These are phyloP conservation scores for Volvariella surrecta DNA, from an alignment of 1,284 basidiomycete species.

Conservation along the genomic window DNA sequence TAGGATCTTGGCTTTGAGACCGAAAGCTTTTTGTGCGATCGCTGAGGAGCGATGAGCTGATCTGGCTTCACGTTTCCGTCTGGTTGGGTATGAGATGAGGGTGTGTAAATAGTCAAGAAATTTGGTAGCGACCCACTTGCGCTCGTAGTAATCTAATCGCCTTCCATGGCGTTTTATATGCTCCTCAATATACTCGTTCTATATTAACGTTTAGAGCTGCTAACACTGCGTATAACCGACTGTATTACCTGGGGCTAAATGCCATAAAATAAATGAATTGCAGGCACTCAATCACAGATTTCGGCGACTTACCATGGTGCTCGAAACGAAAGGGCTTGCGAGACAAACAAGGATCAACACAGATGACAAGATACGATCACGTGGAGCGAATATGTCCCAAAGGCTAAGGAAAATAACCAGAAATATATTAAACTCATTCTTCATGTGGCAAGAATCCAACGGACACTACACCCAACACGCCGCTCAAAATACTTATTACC, in stretches of 20 bases:
- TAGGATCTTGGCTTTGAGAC: constrained; percentile 95
- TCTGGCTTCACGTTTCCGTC: constrained; percentile 92
- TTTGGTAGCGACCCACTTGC: constrained; percentile 46
- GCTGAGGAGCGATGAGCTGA: constrained; percentile 84
- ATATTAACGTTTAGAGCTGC: constrained; percentile 9
- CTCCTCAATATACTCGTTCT: constrained; percentile 92
- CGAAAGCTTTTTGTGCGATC: constrained; percentile 89
- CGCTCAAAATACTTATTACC: constrained; percentile 50
- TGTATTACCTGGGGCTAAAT: constrained; percentile 58
- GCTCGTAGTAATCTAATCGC: constrained; percentile 79
- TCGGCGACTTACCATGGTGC: constrained; percentile 43
- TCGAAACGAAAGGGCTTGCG: constrained; percentile 15
- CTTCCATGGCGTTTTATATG: constrained; percentile 83
- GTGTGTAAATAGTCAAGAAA: constrained; percentile 1
- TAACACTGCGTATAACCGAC: neutral
- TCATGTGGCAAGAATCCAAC: constrained; percentile 65
- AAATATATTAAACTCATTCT: constrained; percentile 3
- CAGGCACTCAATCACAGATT: constrained; percentile 3
- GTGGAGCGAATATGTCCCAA: constrained; percentile 7
- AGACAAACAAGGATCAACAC: constrained; percentile 24
- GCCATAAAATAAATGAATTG: constrained; percentile 11
- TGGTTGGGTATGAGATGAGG: constrained; percentile 22
- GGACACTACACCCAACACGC: constrained; percentile 47
- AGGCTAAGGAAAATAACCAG: too few relatives aligned
- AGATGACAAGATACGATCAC: constrained; percentile 11